A percentile compares a stretch with the other conserved stretches of the same genome.
Conservation (phyloP, 768 basidiomycete genomes). For the Pleurotus sapidus region DNA sequence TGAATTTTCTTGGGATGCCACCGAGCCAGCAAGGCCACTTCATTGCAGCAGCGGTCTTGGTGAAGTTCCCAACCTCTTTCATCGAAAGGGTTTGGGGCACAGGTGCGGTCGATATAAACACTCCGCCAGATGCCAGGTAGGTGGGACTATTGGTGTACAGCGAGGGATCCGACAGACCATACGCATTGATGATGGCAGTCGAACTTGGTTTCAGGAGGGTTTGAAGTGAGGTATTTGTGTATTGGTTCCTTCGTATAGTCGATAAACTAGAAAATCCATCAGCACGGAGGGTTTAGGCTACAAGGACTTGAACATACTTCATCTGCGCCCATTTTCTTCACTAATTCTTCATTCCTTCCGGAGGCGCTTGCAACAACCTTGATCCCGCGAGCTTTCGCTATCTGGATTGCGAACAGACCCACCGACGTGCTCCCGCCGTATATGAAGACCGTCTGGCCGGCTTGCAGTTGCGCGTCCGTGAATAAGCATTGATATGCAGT, state of each 20-base stretch:
- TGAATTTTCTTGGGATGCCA: constrained; percentile 43
- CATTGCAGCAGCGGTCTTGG: constrained; percentile 30
- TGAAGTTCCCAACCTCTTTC: constrained; percentile 28
- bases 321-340: constrained; percentile 62
- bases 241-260: constrained; percentile 59
- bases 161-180: constrained; percentile 42
- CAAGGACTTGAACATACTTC: constrained; percentile 34
- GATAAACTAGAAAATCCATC: constrained; percentile 38
- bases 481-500: constrained; percentile 61
- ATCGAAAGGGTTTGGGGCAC: constrained; percentile 27
- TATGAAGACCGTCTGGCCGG: constrained; percentile 60
- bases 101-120: constrained; percentile 54
- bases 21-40: constrained; percentile 50
- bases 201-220: constrained; percentile 49
- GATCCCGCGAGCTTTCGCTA: constrained; percentile 65
- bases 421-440: constrained; percentile 71
- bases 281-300: background rate
- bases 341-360: constrained; percentile 54
- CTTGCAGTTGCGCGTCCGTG: constrained; percentile 42
- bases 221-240: constrained; percentile 37
- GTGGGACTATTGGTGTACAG: constrained; percentile 48
- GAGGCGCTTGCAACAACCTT: constrained; percentile 61
- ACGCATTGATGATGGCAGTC: constrained; percentile 61
- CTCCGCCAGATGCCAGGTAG: constrained; percentile 53
- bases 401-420: constrained; percentile 65